Evolutionary conservation across 2,329 filamentous ascomycete genomes (phyloP).

Genomic region (Trichophyton verrucosum): DNA sequence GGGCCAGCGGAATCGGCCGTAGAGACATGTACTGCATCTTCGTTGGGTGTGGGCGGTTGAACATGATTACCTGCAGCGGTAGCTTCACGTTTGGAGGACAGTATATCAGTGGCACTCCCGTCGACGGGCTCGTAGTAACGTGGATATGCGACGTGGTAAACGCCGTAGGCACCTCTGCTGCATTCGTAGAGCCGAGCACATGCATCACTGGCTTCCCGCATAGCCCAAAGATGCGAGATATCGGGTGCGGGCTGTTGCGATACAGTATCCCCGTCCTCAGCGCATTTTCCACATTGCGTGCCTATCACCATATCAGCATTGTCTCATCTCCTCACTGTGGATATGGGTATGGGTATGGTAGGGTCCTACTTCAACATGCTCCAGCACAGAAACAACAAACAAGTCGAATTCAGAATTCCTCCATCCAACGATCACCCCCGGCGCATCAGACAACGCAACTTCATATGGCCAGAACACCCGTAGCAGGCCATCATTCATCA

Average conservation of each 20-base stretch:
- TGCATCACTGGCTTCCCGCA: slow-evolving; percentile 75
- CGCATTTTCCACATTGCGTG: slow-evolving; percentile 73
- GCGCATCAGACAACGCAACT: slow-evolving; percentile 55
- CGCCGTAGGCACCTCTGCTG: slow-evolving; percentile 32
- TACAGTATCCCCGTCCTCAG: slow-evolving; percentile 73
- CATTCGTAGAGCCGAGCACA: slow-evolving; percentile 74
- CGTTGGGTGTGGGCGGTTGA: slow-evolving; percentile 70
- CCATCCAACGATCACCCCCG: slow-evolving; percentile 90
- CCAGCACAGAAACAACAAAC: slow-evolving; percentile 77
- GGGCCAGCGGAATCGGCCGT: slow-evolving; percentile 71
- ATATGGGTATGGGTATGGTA: neutral
- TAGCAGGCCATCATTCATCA: slow-evolving; percentile 70
- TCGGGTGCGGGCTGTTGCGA: slow-evolving; percentile 66
- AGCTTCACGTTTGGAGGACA: slow-evolving; percentile 53
- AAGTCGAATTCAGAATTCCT: slow-evolving; percentile 83
- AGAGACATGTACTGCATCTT: slow-evolving; percentile 96
- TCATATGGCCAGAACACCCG: slow-evolving; percentile 98
- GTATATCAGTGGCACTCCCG: slow-evolving; percentile 56
- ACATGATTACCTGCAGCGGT: slow-evolving; percentile 77
- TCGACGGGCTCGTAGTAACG: slow-evolving; percentile 41
- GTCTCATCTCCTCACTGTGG: neutral
- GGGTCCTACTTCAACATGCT: slow-evolving; percentile 69
- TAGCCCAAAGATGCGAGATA: slow-evolving; percentile 67
- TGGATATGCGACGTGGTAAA: slow-evolving; percentile 61
- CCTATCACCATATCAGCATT: slow-evolving; percentile 32